Evolutionary conservation across 306 rosid genomes (phyloP).

Genomic region (Vigna radiata): DNA sequence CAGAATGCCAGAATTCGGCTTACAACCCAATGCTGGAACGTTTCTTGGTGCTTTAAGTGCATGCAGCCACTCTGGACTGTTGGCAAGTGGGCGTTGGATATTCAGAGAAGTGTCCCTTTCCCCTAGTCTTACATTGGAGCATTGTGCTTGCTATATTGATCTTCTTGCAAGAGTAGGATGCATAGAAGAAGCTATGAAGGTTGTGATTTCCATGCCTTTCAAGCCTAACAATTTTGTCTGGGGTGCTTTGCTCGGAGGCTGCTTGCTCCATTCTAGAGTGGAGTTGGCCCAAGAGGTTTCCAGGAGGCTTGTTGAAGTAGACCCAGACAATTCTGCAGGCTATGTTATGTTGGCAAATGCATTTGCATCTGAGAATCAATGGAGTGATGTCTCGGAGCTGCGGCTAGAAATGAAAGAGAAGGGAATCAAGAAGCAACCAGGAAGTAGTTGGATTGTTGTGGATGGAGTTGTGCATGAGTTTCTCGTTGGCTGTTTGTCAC

Average conservation of each 20-base stretch:
- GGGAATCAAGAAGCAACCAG: constrained; percentile 64
- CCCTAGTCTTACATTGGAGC: constrained; percentile 56
- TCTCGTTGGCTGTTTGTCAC: constrained; percentile 52
- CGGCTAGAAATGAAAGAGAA: constrained; percentile 65
- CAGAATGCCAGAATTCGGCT: constrained; percentile 54
- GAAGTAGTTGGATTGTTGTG: constrained; percentile 69
- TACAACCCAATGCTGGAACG: constrained; percentile 61
- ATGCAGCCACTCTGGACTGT: constrained; percentile 69
- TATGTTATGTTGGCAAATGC: constrained; percentile 72
- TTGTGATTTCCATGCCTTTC: constrained; percentile 60
- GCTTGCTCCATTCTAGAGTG: constrained; percentile 65
- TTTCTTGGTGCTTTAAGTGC: constrained; percentile 66
- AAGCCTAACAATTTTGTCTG: constrained; percentile 68
- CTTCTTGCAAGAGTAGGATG: constrained; percentile 66
- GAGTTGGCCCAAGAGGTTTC: constrained; percentile 65
- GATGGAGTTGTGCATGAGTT: constrained; percentile 69
- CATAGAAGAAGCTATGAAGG: constrained; percentile 63
- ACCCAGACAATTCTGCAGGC: constrained; percentile 60
- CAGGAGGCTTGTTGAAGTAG: constrained; percentile 59
- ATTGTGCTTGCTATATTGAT: constrained; percentile 71
- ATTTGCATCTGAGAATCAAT: constrained; percentile 58
- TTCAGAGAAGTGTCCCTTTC: constrained; percentile 52
- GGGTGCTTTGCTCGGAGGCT: constrained; percentile 71
- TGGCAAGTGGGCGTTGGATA: constrained; percentile 54
- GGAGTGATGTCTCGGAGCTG: constrained; percentile 58